These are phyloP conservation scores for Backusella morwellensis DNA, from an alignment of 192 early-diverging fungal genomes.

Conservation along the genomic window DNA sequence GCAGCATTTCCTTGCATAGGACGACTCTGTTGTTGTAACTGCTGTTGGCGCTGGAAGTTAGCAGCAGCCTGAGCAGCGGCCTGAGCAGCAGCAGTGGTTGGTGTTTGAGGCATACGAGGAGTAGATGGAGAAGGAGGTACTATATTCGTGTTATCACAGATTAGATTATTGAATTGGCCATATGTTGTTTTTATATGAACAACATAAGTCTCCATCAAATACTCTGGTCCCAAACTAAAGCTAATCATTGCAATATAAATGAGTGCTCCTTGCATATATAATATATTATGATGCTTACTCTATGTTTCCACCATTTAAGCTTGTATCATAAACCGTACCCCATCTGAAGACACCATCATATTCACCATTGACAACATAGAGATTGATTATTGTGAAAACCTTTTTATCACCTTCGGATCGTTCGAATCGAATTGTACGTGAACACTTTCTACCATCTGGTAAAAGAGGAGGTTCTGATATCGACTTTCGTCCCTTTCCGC, in stretches of 20 bases:
- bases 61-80: background rate
- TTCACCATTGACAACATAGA: constrained; percentile 50
- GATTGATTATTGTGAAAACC: constrained; percentile 61
- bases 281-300: constrained; percentile 11
- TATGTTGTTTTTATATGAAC: constrained; percentile 37
- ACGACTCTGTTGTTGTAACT: constrained; percentile 15
- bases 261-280: background rate
- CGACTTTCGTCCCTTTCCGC: constrained; percentile 34
- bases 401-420: constrained; percentile 49
- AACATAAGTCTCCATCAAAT: constrained; percentile 38
- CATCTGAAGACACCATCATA: constrained; percentile 68
- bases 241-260: background rate
- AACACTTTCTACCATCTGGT: constrained; percentile 59
- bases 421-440: constrained; percentile 72
- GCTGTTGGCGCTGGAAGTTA: background rate
- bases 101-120: constrained; percentile 9
- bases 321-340: constrained; percentile 62
- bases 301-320: constrained; percentile 62
- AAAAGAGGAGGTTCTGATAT: constrained; percentile 40
- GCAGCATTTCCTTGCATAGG: constrained; percentile 9
- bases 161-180: constrained; percentile 29
- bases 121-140: constrained; percentile 26
- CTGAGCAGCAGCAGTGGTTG: constrained; percentile 6
- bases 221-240: constrained; percentile 36
- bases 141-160: constrained; percentile 32